A percentile compares a stretch with the other conserved stretches of the same genome.
Conservation (phyloP, 2,329 filamentous ascomycete species). For the Aspergillus floridensis region DNA sequence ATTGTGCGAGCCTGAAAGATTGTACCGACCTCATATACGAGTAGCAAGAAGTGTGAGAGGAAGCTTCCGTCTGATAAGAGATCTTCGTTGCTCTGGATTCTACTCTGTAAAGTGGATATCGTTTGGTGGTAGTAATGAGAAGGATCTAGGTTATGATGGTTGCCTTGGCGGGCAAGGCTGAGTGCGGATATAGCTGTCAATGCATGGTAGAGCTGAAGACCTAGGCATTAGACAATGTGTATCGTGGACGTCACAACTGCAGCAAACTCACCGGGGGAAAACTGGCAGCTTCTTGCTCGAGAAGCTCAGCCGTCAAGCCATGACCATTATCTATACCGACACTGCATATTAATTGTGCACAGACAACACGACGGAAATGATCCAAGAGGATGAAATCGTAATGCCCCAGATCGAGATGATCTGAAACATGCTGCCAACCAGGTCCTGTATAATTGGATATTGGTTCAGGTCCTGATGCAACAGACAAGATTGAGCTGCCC, state of each 20-base stretch:
- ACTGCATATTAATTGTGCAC: slow-evolving; percentile 39
- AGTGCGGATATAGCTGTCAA: slow-evolving; percentile 59
- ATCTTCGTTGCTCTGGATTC: slow-evolving; percentile 47
- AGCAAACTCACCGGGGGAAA: slow-evolving; percentile 51
- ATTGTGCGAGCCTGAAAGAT: slow-evolving; percentile 1
- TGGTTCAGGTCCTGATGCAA: slow-evolving; percentile 19
- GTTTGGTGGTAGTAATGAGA: slow-evolving; percentile 56
- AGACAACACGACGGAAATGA: slow-evolving; percentile 43
- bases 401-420: slow-evolving; percentile 21
- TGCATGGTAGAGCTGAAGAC: slow-evolving; percentile 53
- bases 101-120: slow-evolving; percentile 48
- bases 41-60: slow-evolving; percentile 56
- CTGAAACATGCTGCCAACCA: slow-evolving; percentile 22
- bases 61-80: slow-evolving; percentile 57
- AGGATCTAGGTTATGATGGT: slow-evolving; percentile 48
- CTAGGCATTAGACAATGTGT: slow-evolving; percentile 11
- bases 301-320: slow-evolving; percentile 40
- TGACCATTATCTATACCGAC: slow-evolving; percentile 20
- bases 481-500: slow-evolving; percentile 27
- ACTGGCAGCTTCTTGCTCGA: slow-evolving; percentile 47
- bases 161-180: slow-evolving; percentile 49
- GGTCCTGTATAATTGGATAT: slow-evolving; percentile 10
- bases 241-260: slow-evolving; percentile 9
- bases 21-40: slow-evolving; percentile 54
- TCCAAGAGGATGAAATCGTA: slow-evolving; percentile 36